Evolutionary conservation across 768 basidiomycete genomes (phyloP), one percentile per base, ranked within the genome.

Genomic region (Hemileccinum rubropunctum): DNA sequence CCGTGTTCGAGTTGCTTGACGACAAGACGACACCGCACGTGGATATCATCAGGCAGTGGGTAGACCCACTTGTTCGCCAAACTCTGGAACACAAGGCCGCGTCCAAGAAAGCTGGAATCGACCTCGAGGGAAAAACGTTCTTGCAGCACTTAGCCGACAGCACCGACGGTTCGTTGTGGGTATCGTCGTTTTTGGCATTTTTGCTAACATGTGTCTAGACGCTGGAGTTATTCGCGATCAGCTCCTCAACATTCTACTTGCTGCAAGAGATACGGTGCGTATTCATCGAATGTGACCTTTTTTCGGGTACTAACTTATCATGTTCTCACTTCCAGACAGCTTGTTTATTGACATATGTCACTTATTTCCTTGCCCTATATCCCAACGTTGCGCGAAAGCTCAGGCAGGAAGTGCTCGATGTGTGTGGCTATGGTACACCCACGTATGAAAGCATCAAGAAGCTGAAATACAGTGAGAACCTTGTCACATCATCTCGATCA

Each of bases 231-330:
- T 93, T 47, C 81, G 86, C 18, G 87, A 91, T 67, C 86, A 92
- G 54, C 66, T 91, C 12, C 73, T 91, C 42, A 91, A 81, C 60
- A 81, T 91, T 64, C 71, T 93, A 2, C 71, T 91, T 11, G 90
- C 90, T 6, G 78, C 86, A 20, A 70, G 90, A 47, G 90, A 93
- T 68, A 91, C 90, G 32, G 86, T 86, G 37, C 41, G 79, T 72
- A 17, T 39, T 35, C 47, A 38, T 20, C 27, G 27, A 46, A 1
- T 28, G 38, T 36, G 13, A 7, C 28, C 18, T 11, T n/a, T 14
- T 37, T 33, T 27, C 26, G 21, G 11, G 14, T 49, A 18, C 45
- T 32, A 9, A 52, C 4, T 20, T 7, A 13, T 38, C 11, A 13
- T 15, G 4, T 28, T 35, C 42, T 48, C 32, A 15, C 38, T 47